These are phyloP conservation scores for Acacia pycnantha DNA, from an alignment of 331 rosid genomes.

Conservation along the genomic window DNA sequence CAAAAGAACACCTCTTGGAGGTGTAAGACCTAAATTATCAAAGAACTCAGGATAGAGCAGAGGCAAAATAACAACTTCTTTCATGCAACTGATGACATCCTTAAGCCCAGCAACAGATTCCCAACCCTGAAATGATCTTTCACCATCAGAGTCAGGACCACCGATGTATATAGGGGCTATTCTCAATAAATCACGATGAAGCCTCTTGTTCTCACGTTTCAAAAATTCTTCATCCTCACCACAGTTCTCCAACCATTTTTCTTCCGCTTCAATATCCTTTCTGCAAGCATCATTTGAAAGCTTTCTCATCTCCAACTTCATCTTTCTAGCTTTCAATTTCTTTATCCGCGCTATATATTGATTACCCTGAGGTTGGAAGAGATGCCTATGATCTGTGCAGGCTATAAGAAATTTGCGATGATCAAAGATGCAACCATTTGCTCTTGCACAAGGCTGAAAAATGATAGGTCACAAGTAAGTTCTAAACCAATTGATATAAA, in stretches of 20 bases:
- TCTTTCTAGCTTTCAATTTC: slow-evolving; percentile 80
- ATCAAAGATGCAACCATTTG: slow-evolving; percentile 91
- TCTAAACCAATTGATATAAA: slow-evolving; percentile 20
- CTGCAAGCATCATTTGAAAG: slow-evolving; percentile 73
- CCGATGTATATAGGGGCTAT: slow-evolving; percentile 96
- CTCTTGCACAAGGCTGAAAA: slow-evolving; percentile 96
- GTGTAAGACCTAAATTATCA: slow-evolving; percentile 76
- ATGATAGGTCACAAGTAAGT: slow-evolving; percentile 26
- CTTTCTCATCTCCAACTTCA: slow-evolving; percentile 84
- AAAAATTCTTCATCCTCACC: slow-evolving; percentile 99
- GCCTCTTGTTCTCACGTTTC: slow-evolving; percentile 98
- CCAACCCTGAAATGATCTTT: slow-evolving; percentile 85
- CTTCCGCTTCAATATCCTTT: slow-evolving; percentile 91
- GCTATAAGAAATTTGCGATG: slow-evolving; percentile 98
- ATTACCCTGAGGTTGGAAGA: slow-evolving; percentile 82
- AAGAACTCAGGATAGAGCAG: slow-evolving; percentile 91
- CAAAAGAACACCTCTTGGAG: slow-evolving; percentile 96
- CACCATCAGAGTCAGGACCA: slow-evolving; percentile 67
- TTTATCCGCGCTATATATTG: slow-evolving; percentile 66
- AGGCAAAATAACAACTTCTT: slow-evolving; percentile 95
- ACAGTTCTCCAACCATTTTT: slow-evolving; percentile 96
- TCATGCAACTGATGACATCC: slow-evolving; percentile 93
- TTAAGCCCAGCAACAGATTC: slow-evolving; percentile 99
- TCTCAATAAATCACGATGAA: slow-evolving; percentile 93
- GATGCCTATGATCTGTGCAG: slow-evolving; percentile 89